Conservation (phyloP, 2,329 filamentous ascomycete genomes). For the Pestalotiopsis sp. region DNA sequence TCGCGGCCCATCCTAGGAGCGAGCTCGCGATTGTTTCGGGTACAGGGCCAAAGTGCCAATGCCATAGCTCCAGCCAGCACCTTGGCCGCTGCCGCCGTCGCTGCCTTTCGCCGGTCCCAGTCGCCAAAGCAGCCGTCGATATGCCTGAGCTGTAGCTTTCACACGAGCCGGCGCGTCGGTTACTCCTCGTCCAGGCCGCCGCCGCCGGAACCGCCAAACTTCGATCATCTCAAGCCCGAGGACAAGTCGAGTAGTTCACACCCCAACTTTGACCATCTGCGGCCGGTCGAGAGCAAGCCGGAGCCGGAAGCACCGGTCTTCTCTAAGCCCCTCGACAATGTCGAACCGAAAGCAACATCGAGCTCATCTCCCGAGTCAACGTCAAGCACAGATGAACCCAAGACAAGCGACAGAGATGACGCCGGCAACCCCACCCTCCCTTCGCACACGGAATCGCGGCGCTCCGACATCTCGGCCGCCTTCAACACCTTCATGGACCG, state of each 20-base stretch:
- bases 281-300: slow-evolving; percentile 5
- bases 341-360: slow-evolving; percentile 12
- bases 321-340: not conserved
- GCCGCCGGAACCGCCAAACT: slow-evolving; percentile 13
- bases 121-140: slow-evolving; percentile 17
- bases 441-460: slow-evolving; percentile 37
- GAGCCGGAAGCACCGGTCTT: slow-evolving; percentile 4
- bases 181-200: slow-evolving; percentile 30
- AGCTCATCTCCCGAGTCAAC: slow-evolving; percentile 11
- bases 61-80: slow-evolving; percentile 2
- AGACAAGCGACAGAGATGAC: not conserved
- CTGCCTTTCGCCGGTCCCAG: slow-evolving; percentile 11
- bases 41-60: slow-evolving; percentile 4
- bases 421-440: slow-evolving; percentile 3
- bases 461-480: slow-evolving; percentile 43
- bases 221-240: slow-evolving; percentile 9
- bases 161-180: slow-evolving; percentile 22
- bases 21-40: slow-evolving; percentile 12
- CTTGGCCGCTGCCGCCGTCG: slow-evolving; percentile 21
- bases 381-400: not conserved
- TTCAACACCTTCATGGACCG: slow-evolving; percentile 84
- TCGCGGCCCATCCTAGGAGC: slow-evolving; percentile 15
- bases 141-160: slow-evolving; percentile 31
- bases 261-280: not conserved
- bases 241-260: slow-evolving; percentile 2